Conservation (phyloP, 331 rosid genomes). For the Quercus phellos region DNA sequence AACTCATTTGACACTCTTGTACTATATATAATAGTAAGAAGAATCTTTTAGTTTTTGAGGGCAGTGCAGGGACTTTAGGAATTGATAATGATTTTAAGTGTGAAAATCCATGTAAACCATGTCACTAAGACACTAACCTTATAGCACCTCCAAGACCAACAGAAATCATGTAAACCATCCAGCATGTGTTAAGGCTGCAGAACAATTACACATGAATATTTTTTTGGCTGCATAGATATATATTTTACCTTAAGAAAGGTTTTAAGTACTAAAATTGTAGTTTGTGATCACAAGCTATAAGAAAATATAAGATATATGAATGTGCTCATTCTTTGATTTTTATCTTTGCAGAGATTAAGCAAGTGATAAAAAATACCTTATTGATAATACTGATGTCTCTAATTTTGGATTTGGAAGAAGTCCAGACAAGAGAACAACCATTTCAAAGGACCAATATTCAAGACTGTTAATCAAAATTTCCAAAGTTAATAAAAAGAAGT, state of each 20-base stretch:
- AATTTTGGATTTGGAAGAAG: slow-evolving; percentile 59
- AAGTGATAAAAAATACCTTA: slow-evolving; percentile 31
- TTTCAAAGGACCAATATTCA: slow-evolving; percentile 58
- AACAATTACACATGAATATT: neutral
- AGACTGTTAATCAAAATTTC: slow-evolving; percentile 31
- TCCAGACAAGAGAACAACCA: slow-evolving; percentile 71
- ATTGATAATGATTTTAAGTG: neutral
- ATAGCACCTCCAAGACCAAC: slow-evolving; percentile 62
- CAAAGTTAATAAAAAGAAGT: neutral
- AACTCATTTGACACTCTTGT: slow-evolving; percentile 45
- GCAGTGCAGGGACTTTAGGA: neutral
- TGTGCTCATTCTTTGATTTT: neutral
- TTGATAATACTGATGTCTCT: slow-evolving; percentile 63
- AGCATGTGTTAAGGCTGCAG: slow-evolving; percentile 56
- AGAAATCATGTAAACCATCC: slow-evolving; percentile 60
- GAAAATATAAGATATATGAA: neutral
- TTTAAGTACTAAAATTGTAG: too few species aligned
- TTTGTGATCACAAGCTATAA: too few species aligned
- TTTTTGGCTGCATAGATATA: too few species aligned
- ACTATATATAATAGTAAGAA: neutral
- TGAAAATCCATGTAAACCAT: neutral
- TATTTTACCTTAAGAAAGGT: too few species aligned
- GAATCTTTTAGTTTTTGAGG: neutral
- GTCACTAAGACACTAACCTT: slow-evolving; percentile 43
- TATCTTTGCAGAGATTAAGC: neutral